A percentile compares a stretch with the other conserved stretches of the same genome.
Conservation (phyloP, 202 grass and related monocot genomes). For the Eragrostis tef region DNA sequence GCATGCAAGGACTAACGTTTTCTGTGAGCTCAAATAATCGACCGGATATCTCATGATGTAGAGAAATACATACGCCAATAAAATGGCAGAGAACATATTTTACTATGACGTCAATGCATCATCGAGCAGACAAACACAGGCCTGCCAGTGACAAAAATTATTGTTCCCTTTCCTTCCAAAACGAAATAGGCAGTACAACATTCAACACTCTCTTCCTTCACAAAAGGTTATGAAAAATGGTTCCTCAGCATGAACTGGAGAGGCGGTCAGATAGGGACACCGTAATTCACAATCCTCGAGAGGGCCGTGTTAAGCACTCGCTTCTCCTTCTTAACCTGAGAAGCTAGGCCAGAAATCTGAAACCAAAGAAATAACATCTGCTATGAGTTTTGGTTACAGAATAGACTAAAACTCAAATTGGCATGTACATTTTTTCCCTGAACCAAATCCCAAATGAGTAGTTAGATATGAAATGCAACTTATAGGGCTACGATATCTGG, state of each 20-base stretch:
- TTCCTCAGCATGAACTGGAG: not conserved
- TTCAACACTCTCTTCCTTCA: slow-evolving; percentile 13
- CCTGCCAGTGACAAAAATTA: slow-evolving; percentile 31
- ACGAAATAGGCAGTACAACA: not conserved
- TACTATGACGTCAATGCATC: slow-evolving; percentile 11
- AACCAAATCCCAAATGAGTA: not conserved
- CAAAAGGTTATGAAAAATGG: not conserved
- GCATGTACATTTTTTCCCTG: not conserved
- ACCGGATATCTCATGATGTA: not conserved
- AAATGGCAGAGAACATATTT: not conserved
- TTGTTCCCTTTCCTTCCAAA: not conserved
- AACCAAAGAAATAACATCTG: not conserved
- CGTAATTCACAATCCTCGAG: slow-evolving; percentile 53
- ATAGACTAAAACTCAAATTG: not conserved
- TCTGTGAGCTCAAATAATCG: not conserved
- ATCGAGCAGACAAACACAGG: slow-evolving; percentile 1
- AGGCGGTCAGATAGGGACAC: slow-evolving; percentile 46
- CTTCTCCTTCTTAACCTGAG: slow-evolving; percentile 63
- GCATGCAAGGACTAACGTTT: not conserved
- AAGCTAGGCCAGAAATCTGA: slow-evolving; percentile 59
- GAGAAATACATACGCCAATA: not conserved
- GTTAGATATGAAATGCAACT: not conserved
- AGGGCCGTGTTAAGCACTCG: slow-evolving; percentile 39
- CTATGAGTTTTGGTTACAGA: not conserved
- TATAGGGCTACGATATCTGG: not conserved